Evolutionary conservation across 768 basidiomycete genomes (phyloP).

Genomic region (Hypsizygus marmoreus): DNA sequence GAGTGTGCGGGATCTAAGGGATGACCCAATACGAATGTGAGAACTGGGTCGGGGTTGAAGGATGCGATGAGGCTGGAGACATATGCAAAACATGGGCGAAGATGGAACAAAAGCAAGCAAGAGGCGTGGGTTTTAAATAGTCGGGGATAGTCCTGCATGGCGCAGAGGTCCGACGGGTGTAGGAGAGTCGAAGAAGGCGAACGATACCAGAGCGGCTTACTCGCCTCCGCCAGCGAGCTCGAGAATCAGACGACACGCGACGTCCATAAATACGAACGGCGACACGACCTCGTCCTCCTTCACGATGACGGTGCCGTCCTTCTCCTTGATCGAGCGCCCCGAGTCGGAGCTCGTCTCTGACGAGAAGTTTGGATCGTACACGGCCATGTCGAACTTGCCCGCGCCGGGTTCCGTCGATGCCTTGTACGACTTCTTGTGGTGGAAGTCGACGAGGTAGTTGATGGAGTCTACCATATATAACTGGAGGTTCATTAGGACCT

Average conservation of each 20-base stretch:
- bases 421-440: constrained; percentile 93
- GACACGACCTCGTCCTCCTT: constrained; percentile 70
- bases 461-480: constrained; percentile 94
- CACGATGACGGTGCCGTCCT: constrained; percentile 38
- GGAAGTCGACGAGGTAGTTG: constrained; percentile 98
- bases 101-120: too few relatives aligned
- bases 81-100: too few relatives aligned
- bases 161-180: too few relatives aligned
- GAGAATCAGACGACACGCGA: constrained; percentile 89
- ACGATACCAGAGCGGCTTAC: too few relatives aligned
- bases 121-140: too few relatives aligned
- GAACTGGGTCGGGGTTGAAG: too few relatives aligned
- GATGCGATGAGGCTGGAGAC: too few relatives aligned
- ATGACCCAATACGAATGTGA: too few relatives aligned
- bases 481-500: constrained; percentile 97
- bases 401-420: constrained; percentile 69
- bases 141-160: too few relatives aligned
- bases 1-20: too few relatives aligned
- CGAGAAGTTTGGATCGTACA: constrained; percentile 46
- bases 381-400: constrained; percentile 70
- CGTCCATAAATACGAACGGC: constrained; percentile 96
- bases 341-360: constrained; percentile 60
- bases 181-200: too few relatives aligned
- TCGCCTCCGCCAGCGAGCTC: constrained; percentile 78
- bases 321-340: constrained; percentile 56